Base-by-base conservation (phyloP, 768 basidiomycete species). In the Kwoniella mangroviensis region DNA sequence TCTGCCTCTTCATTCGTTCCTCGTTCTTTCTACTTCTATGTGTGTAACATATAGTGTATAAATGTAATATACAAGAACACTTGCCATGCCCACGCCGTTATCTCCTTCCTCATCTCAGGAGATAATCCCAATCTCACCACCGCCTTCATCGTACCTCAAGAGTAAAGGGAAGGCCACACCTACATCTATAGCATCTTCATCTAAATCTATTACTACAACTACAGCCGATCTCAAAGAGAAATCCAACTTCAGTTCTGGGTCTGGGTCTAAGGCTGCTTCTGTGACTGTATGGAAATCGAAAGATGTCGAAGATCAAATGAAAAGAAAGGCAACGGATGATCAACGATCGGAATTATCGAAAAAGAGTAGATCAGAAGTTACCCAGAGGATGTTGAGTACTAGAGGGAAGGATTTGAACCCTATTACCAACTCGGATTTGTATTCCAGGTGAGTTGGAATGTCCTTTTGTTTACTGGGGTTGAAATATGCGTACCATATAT, bases 401-500 rank as follows among this genome's bases (percentile, higher is more conserved):
- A 56, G 68, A n/a, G 77, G 77, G 13, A 74, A 76, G 40, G 69
- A 73, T 15, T 52, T 63, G 26, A 81, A 81, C 65, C 79, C 79
- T 15, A 77, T 81, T n/a, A 81, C 79, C 3, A 77, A 81, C 54
- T 79, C 77, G 21, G 79, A 81, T 62, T 68, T 81, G 10, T 81
- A 79, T 53, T 67, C 71, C 11, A 61, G 74, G 74, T 75, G 64
- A 52, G 74, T 58, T 51, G 49, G 15, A 51, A 51, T 15, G 13
- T 15, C n/a, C 13, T n/a, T 28, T 15, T 28, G 26, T n/a, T 7
- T 28, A 40, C 5, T 28, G 56, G 11, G 17, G 4, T 1, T n/a
- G 34, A 28, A 1, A 2, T 28, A 28, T 28, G 28, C 28, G 28
- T 5, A 34, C 9, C 4, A 5, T 34, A 7, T 7, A 7, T 34